A percentile compares a stretch with the other conserved stretches of the same genome.
These are phyloP conservation scores for Spiraea crenata DNA, from an alignment of 331 rosid species.

Conservation along the genomic window DNA sequence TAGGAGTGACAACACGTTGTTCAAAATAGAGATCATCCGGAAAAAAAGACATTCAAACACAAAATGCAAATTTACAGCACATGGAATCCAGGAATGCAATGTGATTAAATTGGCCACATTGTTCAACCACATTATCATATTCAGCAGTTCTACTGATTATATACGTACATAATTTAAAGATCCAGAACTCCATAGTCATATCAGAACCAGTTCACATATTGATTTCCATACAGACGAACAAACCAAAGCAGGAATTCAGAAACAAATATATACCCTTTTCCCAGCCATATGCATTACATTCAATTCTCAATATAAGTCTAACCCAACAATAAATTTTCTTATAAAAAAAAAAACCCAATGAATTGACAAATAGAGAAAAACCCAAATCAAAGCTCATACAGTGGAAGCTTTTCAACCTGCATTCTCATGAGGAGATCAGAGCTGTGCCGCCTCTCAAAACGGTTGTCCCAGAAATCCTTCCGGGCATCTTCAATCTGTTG, in stretches of 20 bases:
- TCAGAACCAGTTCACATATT: neutral
- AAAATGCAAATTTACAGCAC: neutral
- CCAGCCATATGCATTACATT: neutral
- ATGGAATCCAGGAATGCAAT: neutral
- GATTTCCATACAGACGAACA: neutral
- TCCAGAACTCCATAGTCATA: neutral
- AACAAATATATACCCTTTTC: neutral
- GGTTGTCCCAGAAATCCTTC: slow-evolving; percentile 21
- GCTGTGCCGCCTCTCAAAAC: slow-evolving; percentile 37
- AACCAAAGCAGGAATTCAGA: neutral
- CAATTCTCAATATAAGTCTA: neutral
- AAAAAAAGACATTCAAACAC: neutral
- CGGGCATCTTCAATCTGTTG: slow-evolving; percentile 31
- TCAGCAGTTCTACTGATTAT: neutral
- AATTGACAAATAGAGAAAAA: neutral
- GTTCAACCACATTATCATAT: neutral
- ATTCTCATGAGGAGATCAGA: slow-evolving; percentile 40
- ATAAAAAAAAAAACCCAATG: neutral
- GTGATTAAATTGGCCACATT: neutral
- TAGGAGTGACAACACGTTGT: neutral
- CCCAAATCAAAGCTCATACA: neutral
- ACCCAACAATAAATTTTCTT: neutral
- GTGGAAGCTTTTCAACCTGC: slow-evolving; percentile 16
- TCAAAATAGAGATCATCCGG: neutral
- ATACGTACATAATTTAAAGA: neutral